Evolutionary conservation across 176 grass and related monocot species (phyloP).

Genomic region (Cymbopogon citratus): DNA sequence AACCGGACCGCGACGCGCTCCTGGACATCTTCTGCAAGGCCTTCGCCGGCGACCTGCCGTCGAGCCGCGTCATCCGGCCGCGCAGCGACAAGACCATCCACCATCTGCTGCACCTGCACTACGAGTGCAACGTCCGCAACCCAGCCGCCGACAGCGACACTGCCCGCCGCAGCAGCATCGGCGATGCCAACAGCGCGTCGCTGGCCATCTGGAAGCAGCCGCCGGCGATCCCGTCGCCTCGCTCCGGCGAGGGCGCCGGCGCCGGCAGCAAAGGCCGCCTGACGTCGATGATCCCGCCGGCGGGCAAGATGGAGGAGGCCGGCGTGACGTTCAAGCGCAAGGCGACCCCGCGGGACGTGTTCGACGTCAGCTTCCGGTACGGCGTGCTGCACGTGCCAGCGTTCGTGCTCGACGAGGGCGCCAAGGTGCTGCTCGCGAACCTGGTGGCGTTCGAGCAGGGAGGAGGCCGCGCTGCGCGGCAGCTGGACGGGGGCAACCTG

Average conservation of each 20-base stretch:
- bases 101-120: constrained; percentile 52
- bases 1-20: constrained; percentile 25
- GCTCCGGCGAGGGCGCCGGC: not conserved
- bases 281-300: constrained; percentile 42
- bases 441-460: constrained; percentile 54
- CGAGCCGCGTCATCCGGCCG: constrained; percentile 28
- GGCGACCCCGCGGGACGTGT: constrained; percentile 35
- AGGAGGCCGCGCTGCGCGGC: constrained; percentile 22
- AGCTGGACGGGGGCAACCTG: constrained; percentile 34
- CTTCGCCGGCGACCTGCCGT: constrained; percentile 40
- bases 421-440: constrained; percentile 46
- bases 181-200: not conserved
- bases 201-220: constrained; percentile 44
- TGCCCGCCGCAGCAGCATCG: not conserved
- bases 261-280: not conserved
- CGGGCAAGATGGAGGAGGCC: constrained; percentile 38
- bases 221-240: constrained; percentile 10
- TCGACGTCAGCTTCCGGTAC: constrained; percentile 43
- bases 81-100: constrained; percentile 27
- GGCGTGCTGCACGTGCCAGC: constrained; percentile 36
- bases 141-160: not conserved
- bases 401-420: constrained; percentile 43
- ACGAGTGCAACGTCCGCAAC: constrained; percentile 52
- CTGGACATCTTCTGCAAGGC: constrained; percentile 43
- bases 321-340: constrained; percentile 50